These are phyloP conservation scores for Penicillium psychrofluorescens DNA, from an alignment of 495 filamentous ascomycete genomes.

Conservation along the genomic window DNA sequence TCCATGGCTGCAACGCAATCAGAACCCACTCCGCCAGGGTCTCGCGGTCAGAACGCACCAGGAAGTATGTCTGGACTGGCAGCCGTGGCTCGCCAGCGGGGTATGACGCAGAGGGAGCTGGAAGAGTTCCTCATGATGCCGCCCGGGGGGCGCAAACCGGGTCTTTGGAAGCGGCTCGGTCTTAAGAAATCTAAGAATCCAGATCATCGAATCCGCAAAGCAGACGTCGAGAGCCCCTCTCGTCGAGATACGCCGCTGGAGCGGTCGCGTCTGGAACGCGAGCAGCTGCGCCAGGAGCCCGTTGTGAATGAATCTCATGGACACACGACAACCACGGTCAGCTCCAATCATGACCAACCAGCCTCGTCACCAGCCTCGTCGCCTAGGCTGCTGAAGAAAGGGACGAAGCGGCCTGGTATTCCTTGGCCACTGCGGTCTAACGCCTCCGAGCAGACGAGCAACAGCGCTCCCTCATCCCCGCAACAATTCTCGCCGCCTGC, in stretches of 20 bases:
- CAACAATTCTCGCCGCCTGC: slow-evolving; percentile 7
- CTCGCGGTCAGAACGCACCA: slow-evolving; percentile 7
- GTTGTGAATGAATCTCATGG: slow-evolving; percentile 9
- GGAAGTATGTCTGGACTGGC: slow-evolving; percentile 28
- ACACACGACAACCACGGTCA: slow-evolving; percentile 10
- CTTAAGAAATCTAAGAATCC: slow-evolving; percentile 30
- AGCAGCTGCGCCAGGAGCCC: slow-evolving; percentile 14
- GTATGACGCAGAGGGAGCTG: slow-evolving; percentile 33
- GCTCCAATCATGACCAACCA: slow-evolving; percentile 5
- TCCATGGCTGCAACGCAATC: slow-evolving; percentile 4
- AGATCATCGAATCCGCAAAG: slow-evolving; percentile 24
- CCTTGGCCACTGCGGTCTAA: slow-evolving; percentile 24
- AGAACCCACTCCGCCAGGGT: slow-evolving; percentile 4
- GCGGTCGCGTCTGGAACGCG: slow-evolving; percentile 24
- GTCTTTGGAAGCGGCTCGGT: slow-evolving; percentile 35
- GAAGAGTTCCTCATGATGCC: slow-evolving; percentile 32
- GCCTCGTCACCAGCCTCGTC: slow-evolving; percentile 12
- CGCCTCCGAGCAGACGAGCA: slow-evolving; percentile 6
- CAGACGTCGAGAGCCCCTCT: slow-evolving; percentile 20
- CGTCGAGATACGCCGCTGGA: slow-evolving; percentile 30
- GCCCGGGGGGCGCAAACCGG: slow-evolving; percentile 27
- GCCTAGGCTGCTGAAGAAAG: slow-evolving; percentile 23
- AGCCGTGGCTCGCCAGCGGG: slow-evolving; percentile 33
- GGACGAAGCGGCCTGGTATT: slow-evolving; percentile 16
- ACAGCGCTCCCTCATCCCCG: slow-evolving; percentile 7